Conservation (phyloP, 225 moss, liverwort and hornwort genomes). For the Anthoceros angustus region DNA sequence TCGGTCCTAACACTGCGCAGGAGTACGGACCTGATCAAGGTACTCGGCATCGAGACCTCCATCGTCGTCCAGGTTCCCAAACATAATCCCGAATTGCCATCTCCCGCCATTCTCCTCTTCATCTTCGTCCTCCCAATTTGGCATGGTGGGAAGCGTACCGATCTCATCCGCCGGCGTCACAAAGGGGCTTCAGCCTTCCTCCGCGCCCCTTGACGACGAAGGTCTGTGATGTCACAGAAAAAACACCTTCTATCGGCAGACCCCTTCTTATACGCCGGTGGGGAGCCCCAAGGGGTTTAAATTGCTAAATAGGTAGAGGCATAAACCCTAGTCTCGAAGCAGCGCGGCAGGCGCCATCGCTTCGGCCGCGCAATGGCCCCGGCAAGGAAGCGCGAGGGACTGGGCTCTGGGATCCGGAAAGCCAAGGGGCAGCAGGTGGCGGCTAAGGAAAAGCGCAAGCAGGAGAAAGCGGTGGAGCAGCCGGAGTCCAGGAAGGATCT, state of each 20-base stretch:
- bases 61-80: constrained; percentile 90
- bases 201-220: too few species aligned
- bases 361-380: not conserved
- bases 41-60: constrained; percentile 97
- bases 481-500: not conserved
- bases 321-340: not conserved
- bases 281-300: too few species aligned
- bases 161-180: not conserved
- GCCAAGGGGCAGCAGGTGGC: not conserved
- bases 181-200: too few species aligned
- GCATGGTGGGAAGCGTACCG: not conserved
- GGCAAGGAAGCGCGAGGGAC: not conserved
- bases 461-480: too few species aligned
- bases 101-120: constrained; percentile 37
- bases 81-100: constrained; percentile 90
- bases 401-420: not conserved
- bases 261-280: too few species aligned
- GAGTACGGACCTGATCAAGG: constrained; percentile 65
- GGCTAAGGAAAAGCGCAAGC: not conserved
- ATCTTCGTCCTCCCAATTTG: constrained; percentile 40
- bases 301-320: not conserved
- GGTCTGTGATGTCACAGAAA: too few species aligned
- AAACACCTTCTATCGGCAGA: too few species aligned
- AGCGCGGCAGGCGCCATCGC: not conserved
- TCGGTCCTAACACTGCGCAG: not conserved